phyloP scores from a whole-genome alignment of 2,329 filamentous ascomycete species.

The Hypoxylon sp. region DNA sequence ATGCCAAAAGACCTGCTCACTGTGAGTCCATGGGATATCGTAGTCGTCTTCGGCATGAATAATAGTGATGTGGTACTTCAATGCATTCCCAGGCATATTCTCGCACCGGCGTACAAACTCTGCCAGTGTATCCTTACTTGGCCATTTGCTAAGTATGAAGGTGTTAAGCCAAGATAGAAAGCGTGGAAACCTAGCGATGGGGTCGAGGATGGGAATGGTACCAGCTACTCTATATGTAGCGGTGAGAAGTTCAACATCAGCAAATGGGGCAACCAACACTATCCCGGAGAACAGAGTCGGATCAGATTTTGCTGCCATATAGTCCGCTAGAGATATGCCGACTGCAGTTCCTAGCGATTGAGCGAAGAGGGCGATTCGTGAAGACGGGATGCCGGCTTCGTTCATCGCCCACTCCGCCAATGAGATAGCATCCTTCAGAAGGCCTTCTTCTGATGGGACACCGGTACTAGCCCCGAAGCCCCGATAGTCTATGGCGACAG shows the following conservation, averaged over 20 bases:
- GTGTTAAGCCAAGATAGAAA: conserved; percentile 63
- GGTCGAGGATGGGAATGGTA: conserved; percentile 67
- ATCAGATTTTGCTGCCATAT: conserved; percentile 50
- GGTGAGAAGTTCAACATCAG: conserved; percentile 67
- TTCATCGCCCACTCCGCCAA: conserved; percentile 69
- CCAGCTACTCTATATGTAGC: conserved; percentile 72
- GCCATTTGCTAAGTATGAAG: conserved; percentile 62
- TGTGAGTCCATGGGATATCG: conserved; percentile 67
- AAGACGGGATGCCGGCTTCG: conserved; percentile 66
- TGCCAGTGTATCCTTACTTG: conserved; percentile 64
- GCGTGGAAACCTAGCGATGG: conserved; percentile 63
- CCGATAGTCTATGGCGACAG: conserved; percentile 73
- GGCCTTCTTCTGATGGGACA: conserved; percentile 67
- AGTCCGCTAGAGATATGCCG: conserved; percentile 51
- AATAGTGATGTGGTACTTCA: conserved; percentile 62
- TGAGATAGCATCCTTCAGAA: conserved; percentile 68
- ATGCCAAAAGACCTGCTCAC: conserved; percentile 65
- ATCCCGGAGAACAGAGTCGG: conserved; percentile 67
- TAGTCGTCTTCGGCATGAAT: conserved; percentile 68
- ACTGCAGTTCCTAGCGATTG: conserved; percentile 67
- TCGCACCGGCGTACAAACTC: conserved; percentile 60
- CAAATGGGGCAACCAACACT: conserved; percentile 71
- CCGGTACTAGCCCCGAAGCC: conserved; percentile 71
- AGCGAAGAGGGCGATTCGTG: conserved; percentile 60
- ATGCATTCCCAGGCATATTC: conserved; percentile 35